phyloP scores from a whole-genome alignment of 768 basidiomycete genomes.

The Podaxis mareebaensis region DNA sequence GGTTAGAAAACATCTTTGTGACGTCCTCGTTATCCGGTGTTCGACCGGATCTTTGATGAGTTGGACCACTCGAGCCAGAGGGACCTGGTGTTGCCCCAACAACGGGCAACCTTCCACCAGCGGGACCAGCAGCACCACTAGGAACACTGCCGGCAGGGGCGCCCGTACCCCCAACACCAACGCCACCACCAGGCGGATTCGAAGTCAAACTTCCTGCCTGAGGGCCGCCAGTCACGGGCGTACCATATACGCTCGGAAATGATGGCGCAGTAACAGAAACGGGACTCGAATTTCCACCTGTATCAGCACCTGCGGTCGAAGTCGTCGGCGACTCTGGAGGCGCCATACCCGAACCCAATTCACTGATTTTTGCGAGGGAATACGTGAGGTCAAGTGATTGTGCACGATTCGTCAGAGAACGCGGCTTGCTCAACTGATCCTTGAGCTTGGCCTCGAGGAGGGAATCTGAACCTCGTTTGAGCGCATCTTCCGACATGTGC shows the following conservation, averaged over 20 bases:
- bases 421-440: slow-evolving; percentile 74
- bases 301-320: slow-evolving; percentile 59
- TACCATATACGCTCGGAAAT: slow-evolving; percentile 85
- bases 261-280: slow-evolving; percentile 75
- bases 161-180: slow-evolving; percentile 1
- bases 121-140: slow-evolving; percentile 22
- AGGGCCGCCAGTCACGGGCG: slow-evolving; percentile 42
- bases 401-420: slow-evolving; percentile 82
- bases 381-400: slow-evolving; percentile 88
- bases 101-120: slow-evolving; percentile 9
- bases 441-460: slow-evolving; percentile 82
- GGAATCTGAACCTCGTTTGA: slow-evolving; percentile 84
- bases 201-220: slow-evolving; percentile 17
- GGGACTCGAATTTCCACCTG: slow-evolving; percentile 78
- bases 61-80: slow-evolving; percentile 17
- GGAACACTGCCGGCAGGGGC: slow-evolving; percentile 19
- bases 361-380: slow-evolving; percentile 81
- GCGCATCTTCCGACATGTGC: slow-evolving; percentile 64
- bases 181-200: slow-evolving; percentile 6
- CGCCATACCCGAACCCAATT: slow-evolving; percentile 57
- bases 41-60: slow-evolving; percentile 39
- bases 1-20: slow-evolving; percentile 75
- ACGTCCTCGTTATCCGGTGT: slow-evolving; percentile 52
- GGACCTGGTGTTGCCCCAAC: slow-evolving; percentile 1
- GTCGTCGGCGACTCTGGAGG: slow-evolving; percentile 82